Base-by-base conservation (phyloP, 108 stramenopile genomes). In the Nitzschia sp. region DNA sequence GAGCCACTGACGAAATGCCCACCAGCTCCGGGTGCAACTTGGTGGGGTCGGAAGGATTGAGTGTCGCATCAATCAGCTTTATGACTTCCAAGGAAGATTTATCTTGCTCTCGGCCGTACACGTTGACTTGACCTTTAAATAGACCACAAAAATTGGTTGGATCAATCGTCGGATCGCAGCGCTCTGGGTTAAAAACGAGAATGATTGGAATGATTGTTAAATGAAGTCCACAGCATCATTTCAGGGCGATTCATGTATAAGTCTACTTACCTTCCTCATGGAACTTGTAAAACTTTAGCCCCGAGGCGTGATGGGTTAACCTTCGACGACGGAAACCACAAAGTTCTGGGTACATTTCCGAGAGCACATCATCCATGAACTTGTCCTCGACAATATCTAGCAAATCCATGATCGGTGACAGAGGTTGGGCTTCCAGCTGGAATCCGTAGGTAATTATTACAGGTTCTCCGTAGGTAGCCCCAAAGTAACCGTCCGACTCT, bases 401-500 rank as follows among this genome's bases (percentile, higher is more conserved):
- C 21, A 77, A 30, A 26, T 59, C 69, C 33, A 53, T 34, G 23
- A 77, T 59, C 1, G 46, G 27, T 17, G 76, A 64, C 18, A 77
- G 58, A 3, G 76, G 76, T 30, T 70, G 27, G 28, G 56, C 29
- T 31, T 79, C 78, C 5, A 79, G 6, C 27, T 62, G n/a, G 38
- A 79, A 79, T 6, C 72, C 78, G 49, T 64, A 79, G 0, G 69
- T 48, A 3, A 79, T 35, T 11, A 28, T 30, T 33, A 59, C 28
- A 0, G 66, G 67, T 56, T 65, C 63, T 19, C 78, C 78, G 25
- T 76, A 72, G n/a, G 78, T 79, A 17, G 78, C 66, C 25, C 78
- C 78, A 68, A 79, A 79, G 46, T 54, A 79, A 9, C 78, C 78
- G 27, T 79, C 72, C n/a, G 54, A 32, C 35, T 79, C 72, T 24